These are phyloP conservation scores for Panellus pusillus DNA, from an alignment of 768 basidiomycete genomes.

Conservation along the genomic window DNA sequence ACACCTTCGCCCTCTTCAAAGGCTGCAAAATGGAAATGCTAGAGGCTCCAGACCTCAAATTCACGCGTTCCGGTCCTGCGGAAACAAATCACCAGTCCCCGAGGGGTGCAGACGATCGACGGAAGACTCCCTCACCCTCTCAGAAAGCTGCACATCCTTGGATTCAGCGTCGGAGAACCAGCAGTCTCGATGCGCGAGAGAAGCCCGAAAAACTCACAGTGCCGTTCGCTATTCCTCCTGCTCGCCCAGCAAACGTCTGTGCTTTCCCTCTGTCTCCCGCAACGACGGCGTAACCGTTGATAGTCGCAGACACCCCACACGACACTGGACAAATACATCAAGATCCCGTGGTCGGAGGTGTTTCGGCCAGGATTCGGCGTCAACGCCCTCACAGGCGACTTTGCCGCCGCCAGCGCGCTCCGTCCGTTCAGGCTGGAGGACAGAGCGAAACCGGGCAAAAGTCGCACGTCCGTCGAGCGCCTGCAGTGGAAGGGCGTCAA, in stretches of 20 bases:
- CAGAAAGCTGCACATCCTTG: no score
- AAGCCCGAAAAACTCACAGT: conserved; percentile 1
- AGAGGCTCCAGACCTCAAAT: no score
- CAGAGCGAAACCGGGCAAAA: conserved; percentile 9
- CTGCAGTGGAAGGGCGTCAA: conserved; percentile 20
- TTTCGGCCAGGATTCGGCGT: conserved; percentile 20
- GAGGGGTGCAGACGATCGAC: no score
- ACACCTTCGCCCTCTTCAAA: no score
- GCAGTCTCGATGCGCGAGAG: background rate
- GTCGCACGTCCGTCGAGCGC: conserved; percentile 11
- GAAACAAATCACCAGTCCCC: no score
- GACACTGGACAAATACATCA: conserved; percentile 7
- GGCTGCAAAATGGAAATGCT: no score
- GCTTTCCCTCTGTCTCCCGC: background rate
- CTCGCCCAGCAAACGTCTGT: background rate
- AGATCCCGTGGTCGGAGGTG: conserved; percentile 20
- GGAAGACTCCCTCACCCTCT: no score
- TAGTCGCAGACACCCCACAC: conserved; percentile 1
- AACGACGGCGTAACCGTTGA: background rate
- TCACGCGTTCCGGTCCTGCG: no score
- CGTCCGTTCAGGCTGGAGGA: conserved; percentile 2
- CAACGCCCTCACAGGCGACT: conserved; percentile 23
- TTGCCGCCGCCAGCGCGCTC: conserved; percentile 17
- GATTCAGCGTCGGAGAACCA: conserved; percentile 2
- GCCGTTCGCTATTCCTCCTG: background rate